Percentiles rank a stretch among this genome's conserved stretches.
phyloP scores from a whole-genome alignment of 1,139 yeast genomes.

The Kluyveromyces sp. region DNA sequence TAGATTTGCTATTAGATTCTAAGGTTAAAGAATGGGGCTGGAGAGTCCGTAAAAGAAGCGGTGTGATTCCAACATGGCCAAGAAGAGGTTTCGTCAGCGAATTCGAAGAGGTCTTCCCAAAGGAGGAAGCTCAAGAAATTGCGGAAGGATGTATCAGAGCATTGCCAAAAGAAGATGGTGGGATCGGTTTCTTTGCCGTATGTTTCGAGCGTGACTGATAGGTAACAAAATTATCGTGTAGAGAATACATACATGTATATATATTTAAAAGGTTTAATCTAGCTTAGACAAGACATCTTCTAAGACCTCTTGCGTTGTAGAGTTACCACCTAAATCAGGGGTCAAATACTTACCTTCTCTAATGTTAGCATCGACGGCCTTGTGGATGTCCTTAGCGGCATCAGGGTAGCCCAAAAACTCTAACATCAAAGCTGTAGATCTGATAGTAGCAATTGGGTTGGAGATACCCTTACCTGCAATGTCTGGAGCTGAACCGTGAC shows the following conservation, averaged over 20 bases:
- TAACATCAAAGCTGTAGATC: conserved; percentile 95
- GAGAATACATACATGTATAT: neutral
- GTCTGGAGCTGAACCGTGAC: conserved; percentile 99
- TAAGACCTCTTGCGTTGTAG: conserved; percentile 78
- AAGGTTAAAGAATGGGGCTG: conserved; percentile 61
- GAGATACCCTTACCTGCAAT: conserved; percentile 92
- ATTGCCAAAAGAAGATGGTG: conserved; percentile 83
- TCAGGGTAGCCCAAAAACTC: conserved; percentile 89
- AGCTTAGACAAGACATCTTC: conserved; percentile 50
- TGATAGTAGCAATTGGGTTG: conserved; percentile 94
- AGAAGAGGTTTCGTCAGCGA: conserved; percentile 73
- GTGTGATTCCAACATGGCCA: conserved; percentile 78
- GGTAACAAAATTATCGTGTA: neutral
- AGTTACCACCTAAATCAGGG: conserved; percentile 90
- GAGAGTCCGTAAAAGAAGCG: conserved; percentile 53
- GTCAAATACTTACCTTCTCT: conserved; percentile 74
- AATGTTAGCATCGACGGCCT: conserved; percentile 91
- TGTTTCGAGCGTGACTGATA: conserved; percentile 30
- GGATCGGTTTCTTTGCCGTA: conserved; percentile 93
- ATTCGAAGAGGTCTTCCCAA: conserved; percentile 44
- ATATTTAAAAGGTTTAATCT: conserved; percentile 7
- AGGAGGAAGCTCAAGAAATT: conserved; percentile 40
- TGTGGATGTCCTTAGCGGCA: conserved; percentile 87
- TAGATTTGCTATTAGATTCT: conserved; percentile 59
- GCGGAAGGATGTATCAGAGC: conserved; percentile 88